Conservation (phyloP, 768 basidiomycete genomes). For the Macrolepiota dolichaula region DNA sequence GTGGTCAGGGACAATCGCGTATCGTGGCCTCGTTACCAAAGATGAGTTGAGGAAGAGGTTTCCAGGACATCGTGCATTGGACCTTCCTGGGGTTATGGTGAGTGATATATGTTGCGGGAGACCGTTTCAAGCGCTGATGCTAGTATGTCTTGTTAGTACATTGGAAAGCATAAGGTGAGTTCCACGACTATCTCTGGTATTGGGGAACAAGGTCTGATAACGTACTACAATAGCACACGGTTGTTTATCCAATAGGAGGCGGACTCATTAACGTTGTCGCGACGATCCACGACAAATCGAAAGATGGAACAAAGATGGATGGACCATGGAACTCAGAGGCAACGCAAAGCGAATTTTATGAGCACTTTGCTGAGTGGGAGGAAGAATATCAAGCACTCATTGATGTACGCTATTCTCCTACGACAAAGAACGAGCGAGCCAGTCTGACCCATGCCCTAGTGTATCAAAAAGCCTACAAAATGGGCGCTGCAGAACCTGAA, state of each 20-base stretch:
- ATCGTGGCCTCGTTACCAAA: constrained; percentile 29
- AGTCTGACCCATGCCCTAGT: constrained; percentile 11
- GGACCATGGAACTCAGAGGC: constrained; percentile 16
- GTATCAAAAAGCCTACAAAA: constrained; percentile 16
- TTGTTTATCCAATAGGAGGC: constrained; percentile 48
- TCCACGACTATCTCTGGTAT: background rate
- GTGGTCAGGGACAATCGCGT: constrained; percentile 33
- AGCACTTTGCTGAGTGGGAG: constrained; percentile 15
- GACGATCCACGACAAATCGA: constrained; percentile 21
- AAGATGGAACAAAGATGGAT: constrained; percentile 13
- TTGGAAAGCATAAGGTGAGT: constrained; percentile 20
- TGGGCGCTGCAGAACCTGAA: constrained; percentile 21
- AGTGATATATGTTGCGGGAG: background rate
- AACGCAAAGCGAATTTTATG: constrained; percentile 12
- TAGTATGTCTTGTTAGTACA: constrained; percentile 11
- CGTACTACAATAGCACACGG: constrained; percentile 30
- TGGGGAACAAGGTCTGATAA: background rate
- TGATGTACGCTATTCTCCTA: constrained; percentile 6
- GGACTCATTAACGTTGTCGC: constrained; percentile 45
- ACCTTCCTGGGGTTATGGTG: constrained; percentile 16
- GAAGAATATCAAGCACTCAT: constrained; percentile 15
- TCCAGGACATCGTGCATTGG: constrained; percentile 21
- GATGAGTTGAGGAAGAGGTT: constrained; percentile 18
- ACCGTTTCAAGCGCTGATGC: background rate
- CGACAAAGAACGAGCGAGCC: background rate